Base-by-base conservation (phyloP, 805 yeast species). In the Clavispora carvajalis region DNA sequence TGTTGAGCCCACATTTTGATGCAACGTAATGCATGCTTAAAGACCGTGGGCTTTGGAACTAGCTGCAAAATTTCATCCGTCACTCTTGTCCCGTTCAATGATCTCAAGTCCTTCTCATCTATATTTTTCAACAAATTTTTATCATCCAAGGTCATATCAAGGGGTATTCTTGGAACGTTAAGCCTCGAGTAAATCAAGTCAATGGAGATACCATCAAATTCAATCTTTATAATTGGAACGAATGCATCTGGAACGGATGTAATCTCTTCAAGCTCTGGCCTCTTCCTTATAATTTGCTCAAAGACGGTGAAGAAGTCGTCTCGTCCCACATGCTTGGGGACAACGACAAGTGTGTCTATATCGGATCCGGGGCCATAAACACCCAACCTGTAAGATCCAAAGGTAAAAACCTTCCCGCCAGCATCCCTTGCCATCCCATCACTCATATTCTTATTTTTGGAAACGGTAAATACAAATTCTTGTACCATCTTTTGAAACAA, bases 301-400 rank as follows among this genome's bases (percentile, higher is more conserved):
- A 93, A 89, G 0, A 86, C 89, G 1, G 75, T 77, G 58, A 93
- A 93, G 58, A 91, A 93, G 61, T 90, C 93, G 19, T 85, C 93
- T 48, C 96, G 75, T 1, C 85, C 73, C 11, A 93, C 95, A 61
- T 93, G 98, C 54, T 91, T 93, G 1, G 99, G 99, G 13, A 87
- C 97, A 21, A 91, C 97, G n/a, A 93, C 86, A 34, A 93, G 67
- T 0, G 98, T 86, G 69, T 93, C 99, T 45, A 93, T 91, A 82
- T 93, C 99, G 0, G 95, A 85, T 1, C 99, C 98, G 0, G 98
- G 98, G 0, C 98, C 98, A 65, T 90, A 88, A 11, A 93, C 99
- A 4, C 99, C 99, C 33, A 93, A 66, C 47, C 96, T 73, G 56
- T 90, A 93, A 1, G 97, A 89, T 1, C 99, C 99, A 66, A 77